A percentile compares a stretch with the other conserved stretches of the same genome.
phyloP scores from a whole-genome alignment of 768 basidiomycete species.

The Podaxis sp. region DNA sequence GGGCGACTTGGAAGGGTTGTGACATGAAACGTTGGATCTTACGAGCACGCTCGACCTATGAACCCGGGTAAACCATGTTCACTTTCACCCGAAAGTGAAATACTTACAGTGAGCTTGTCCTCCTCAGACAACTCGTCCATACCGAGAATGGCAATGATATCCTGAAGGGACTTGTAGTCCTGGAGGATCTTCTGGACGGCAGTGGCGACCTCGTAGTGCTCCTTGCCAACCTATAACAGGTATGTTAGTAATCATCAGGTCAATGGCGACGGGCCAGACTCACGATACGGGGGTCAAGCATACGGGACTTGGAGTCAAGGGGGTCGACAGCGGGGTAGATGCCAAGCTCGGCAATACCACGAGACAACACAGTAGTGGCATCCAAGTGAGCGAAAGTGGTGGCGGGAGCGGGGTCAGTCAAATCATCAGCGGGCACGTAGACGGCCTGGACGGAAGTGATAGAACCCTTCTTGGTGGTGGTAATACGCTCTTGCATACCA shows the following conservation, averaged over 20 bases:
- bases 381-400: conserved; percentile 99
- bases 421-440: conserved; percentile 99
- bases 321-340: conserved; percentile 99
- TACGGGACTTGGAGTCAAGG: conserved; percentile 98
- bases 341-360: conserved; percentile 98
- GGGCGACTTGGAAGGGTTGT: conserved; percentile 99
- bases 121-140: conserved; percentile 99
- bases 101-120: conserved; percentile 93
- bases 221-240: conserved; percentile 62
- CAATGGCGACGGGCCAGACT: conserved; percentile 26
- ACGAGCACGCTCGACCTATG: conserved; percentile 91
- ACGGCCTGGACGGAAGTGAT: conserved; percentile 99
- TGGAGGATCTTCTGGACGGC: conserved; percentile 97
- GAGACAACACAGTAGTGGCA: conserved; percentile 98
- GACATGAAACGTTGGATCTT: conserved; percentile 99
- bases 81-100: neutral
- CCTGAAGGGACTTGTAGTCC: conserved; percentile 96
- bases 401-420: conserved; percentile 99
- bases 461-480: conserved; percentile 99
- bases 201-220: conserved; percentile 96
- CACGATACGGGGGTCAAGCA: conserved; percentile 99
- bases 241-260: conserved; percentile 5
- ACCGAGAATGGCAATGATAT: conserved; percentile 99
- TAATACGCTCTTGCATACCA: conserved; percentile 99
- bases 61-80: neutral